A percentile compares a stretch with the other conserved stretches of the same genome.
Conservation (phyloP, 1,284 basidiomycete genomes). For the Jaminaea rosea region DNA sequence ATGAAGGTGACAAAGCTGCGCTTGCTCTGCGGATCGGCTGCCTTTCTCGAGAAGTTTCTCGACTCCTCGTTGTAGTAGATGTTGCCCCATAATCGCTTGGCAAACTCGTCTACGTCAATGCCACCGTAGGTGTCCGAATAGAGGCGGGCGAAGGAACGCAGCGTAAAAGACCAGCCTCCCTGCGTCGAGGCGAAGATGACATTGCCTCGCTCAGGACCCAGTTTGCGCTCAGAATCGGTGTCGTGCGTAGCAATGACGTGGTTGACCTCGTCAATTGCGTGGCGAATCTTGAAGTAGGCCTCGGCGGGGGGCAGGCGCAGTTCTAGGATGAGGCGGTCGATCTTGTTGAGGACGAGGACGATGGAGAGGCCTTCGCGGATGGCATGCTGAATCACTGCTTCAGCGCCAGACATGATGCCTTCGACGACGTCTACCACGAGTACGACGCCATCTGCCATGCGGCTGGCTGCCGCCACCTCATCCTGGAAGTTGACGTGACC, state of each 20-base stretch:
- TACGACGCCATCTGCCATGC: conserved; percentile 84
- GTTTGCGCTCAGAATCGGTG: conserved; percentile 71
- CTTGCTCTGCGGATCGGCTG: conserved; percentile 67
- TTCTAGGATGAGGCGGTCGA: conserved; percentile 92
- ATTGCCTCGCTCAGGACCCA: conserved; percentile 91
- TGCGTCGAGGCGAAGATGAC: conserved; percentile 94
- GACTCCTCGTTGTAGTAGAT: conserved; percentile 77
- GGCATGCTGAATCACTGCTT: conserved; percentile 32
- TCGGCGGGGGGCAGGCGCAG: conserved; percentile 88
- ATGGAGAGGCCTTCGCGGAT: conserved; percentile 63
- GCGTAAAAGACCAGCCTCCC: conserved; percentile 95
- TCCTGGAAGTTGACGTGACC: conserved; percentile 94
- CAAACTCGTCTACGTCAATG: conserved; percentile 55
- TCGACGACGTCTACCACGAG: conserved; percentile 56
- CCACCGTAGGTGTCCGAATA: conserved; percentile 74
- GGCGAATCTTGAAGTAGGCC: conserved; percentile 97
- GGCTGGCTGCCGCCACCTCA: conserved; percentile 79
- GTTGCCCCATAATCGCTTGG: conserved; percentile 91
- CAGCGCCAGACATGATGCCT: conserved; percentile 41
- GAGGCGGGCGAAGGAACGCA: conserved; percentile 88
- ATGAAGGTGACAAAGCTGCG: conserved; percentile 94
- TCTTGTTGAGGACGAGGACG: conserved; percentile 91
- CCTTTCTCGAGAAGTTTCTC: conserved; percentile 81
- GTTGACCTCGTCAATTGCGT: conserved; percentile 97
- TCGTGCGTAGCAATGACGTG: conserved; percentile 67